Percentiles rank a stretch among this genome's conserved stretches.
phyloP scores from a whole-genome alignment of 83 land plant species.

The Picea abies region DNA sequence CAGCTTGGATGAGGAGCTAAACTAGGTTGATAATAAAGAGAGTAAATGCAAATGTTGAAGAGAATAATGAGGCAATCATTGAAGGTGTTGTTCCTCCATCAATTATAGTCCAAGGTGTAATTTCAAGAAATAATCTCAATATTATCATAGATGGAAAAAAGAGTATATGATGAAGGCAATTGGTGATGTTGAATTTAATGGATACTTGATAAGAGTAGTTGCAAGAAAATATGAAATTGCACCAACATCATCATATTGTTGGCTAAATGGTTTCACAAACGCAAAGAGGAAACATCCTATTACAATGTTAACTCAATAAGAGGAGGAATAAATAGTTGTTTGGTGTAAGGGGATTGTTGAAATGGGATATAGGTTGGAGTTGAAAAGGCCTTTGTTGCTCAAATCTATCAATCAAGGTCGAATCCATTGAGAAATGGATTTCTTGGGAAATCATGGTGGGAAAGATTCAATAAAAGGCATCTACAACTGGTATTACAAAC shows the following conservation, averaged over 20 bases:
- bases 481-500: not conserved
- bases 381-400: not conserved
- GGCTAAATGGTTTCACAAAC: not conserved
- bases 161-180: not conserved
- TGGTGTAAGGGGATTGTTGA: not conserved
- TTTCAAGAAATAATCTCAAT: too few species aligned
- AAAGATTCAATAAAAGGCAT: not conserved
- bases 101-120: too few species aligned
- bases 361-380: not conserved
- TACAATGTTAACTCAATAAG: not conserved
- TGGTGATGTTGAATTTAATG: not conserved
- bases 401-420: not conserved
- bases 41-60: too few species aligned
- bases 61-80: too few species aligned
- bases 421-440: not conserved
- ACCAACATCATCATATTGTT: not conserved
- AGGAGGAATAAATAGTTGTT: not conserved
- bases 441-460: not conserved
- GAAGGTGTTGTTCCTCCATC: too few species aligned
- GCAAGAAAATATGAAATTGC: not conserved
- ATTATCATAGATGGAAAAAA: not conserved
- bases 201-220: not conserved
- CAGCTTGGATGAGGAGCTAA: too few species aligned
- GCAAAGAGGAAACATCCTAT: not conserved
- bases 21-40: too few species aligned